phyloP scores from a whole-genome alignment of 345 rosid species.

The Kernera saxatilis region DNA sequence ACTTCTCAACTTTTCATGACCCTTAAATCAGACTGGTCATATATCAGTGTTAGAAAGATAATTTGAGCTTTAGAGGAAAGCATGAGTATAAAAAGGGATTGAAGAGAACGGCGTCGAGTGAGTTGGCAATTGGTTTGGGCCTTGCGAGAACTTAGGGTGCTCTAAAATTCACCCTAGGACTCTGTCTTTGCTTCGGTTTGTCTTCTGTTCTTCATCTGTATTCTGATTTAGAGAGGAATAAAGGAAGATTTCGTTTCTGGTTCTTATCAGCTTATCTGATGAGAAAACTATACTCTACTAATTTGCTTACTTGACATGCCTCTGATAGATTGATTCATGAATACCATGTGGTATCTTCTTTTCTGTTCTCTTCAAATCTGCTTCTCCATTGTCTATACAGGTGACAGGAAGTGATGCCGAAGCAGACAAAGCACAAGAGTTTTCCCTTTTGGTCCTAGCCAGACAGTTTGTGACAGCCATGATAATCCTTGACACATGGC shows the following conservation, averaged over 20 bases:
- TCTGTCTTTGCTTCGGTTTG: background rate
- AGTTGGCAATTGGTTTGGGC: background rate
- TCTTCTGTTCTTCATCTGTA: background rate
- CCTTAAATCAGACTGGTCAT: background rate
- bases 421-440: slow-evolving; percentile 26
- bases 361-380: background rate
- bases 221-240: background rate
- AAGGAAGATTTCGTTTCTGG: background rate
- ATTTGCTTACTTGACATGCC: background rate
- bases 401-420: slow-evolving; percentile 56
- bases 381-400: slow-evolving; percentile 31
- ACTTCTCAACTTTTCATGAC: background rate
- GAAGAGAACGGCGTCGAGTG: background rate
- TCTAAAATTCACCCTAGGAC: background rate
- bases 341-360: background rate
- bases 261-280: background rate
- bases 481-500: slow-evolving; percentile 81
- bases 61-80: background rate
- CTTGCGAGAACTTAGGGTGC: background rate
- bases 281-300: background rate
- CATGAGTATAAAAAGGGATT: background rate
- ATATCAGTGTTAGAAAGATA: background rate
- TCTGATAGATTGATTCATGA: background rate
- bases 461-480: slow-evolving; percentile 69
- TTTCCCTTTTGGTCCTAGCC: slow-evolving; percentile 47